Evolutionary conservation across 164 flowering plant species (phyloP), one percentile per base, ranked within the genome.

Genomic region (Umbellularia californica): DNA sequence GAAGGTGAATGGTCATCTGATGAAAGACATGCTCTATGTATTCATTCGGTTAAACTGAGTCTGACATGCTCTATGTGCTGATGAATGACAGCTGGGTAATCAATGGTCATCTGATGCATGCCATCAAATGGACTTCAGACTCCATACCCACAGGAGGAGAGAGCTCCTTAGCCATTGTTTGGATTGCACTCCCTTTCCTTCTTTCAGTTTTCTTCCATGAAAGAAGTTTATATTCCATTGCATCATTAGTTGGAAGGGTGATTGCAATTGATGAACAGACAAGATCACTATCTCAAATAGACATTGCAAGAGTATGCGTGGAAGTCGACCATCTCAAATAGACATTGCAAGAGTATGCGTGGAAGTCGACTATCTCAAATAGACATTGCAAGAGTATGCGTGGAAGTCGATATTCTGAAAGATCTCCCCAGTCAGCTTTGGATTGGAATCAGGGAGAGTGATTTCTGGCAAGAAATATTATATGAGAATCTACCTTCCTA

Each of bases 341-440:
- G n/a, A n/a, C n/a, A n/a, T n/a, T n/a, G n/a, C n/a, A n/a, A 22
- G 65, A 63, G 19, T 63, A 5, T 22, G 65, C 12, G 65, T 63
- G 65, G 65, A 63, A 63, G 65, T 63, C 25, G 27, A 3, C 24
- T 63, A 22, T n/a, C 66, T 63, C 66, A 27, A 27, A 2, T 27
- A 27, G 28, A 27, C 28, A 27, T 27, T n/a, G n/a, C n/a, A n/a
- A 22, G 65, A 63, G 19, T 63, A 5, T 22, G 65, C 12, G 65
- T 63, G 65, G 65, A 63, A 63, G 65, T 63, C 25, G 27, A 63
- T 63, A 23, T 63, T 63, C 23, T n/a, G 23, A n/a, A n/a, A n/a
- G 65, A 22, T 9, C 25, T 63, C 2, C 65, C 65, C 19, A 4
- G 11, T 13, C 58, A 2, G 20, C 15, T 52, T 13, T 13, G 58